These are phyloP conservation scores for Serendipita indica DNA, from an alignment of 768 basidiomycete species.

Conservation along the genomic window DNA sequence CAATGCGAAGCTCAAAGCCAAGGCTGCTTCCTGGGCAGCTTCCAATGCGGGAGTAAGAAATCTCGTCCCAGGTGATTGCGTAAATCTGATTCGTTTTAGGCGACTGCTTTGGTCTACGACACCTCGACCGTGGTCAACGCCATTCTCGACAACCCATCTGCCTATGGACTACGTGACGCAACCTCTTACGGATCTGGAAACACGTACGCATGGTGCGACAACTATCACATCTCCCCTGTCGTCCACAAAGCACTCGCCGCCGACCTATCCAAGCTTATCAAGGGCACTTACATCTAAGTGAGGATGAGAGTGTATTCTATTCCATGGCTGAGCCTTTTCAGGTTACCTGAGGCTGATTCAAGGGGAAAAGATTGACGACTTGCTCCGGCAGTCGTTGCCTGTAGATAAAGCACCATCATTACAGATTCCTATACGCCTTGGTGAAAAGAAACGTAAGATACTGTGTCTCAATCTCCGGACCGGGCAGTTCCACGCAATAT, in stretches of 20 bases:
- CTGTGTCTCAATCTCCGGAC: too few species aligned
- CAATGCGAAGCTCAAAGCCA: slow-evolving; percentile 34
- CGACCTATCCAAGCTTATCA: background rate
- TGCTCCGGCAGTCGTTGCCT: too few species aligned
- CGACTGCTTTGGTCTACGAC: slow-evolving; percentile 37
- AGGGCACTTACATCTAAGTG: slow-evolving; percentile 6
- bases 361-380: too few species aligned
- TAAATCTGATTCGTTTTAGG: slow-evolving; percentile 20
- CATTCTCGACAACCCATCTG: slow-evolving; percentile 33
- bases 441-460: too few species aligned
- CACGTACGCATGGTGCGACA: background rate
- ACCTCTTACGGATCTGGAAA: slow-evolving; percentile 27
- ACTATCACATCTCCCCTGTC: slow-evolving; percentile 1
- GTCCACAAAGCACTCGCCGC: background rate
- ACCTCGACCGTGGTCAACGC: slow-evolving; percentile 34
- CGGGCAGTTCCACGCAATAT: too few species aligned
- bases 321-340: background rate
- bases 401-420: too few species aligned
- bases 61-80: too few species aligned
- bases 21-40: slow-evolving; percentile 29
- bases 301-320: slow-evolving; percentile 8
- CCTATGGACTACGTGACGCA: slow-evolving; percentile 43
- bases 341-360: too few species aligned
- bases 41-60: slow-evolving; percentile 33
- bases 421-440: too few species aligned